Evolutionary conservation across 768 basidiomycete species (phyloP), one percentile per base, ranked within the genome.

Genomic region (Tricholoma sp.): DNA sequence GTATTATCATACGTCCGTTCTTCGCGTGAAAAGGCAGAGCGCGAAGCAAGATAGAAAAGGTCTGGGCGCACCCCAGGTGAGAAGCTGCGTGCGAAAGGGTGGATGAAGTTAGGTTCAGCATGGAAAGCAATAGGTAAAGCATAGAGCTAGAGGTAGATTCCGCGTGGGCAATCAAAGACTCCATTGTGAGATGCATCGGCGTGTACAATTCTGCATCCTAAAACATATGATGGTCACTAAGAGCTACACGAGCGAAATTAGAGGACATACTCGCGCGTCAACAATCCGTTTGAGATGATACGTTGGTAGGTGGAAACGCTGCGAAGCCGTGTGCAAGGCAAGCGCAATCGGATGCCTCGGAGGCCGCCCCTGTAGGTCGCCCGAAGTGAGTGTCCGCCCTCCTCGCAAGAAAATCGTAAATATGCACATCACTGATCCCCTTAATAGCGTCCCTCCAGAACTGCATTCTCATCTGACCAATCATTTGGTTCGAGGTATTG

Each of bases 391-490:
- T 6, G 28, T 42, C 32, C 32, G 32, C 10, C 52, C 44, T n/a
- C 34, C 11, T 42, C 32, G 37, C 33, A 8, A 45, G 11, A 28
- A 55, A 18, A 13, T 34, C 6, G 55, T 15, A 36, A 33, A 15
- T 32, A 68, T 78, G 67, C 64, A 88, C 91, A 65, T 86, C 80
- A 63, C 74, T 74, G 18, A 91, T 81, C 48, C 72, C 79, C 63
- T 85, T 88, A 28, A 93, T 65, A 11, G 88, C 84, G 65, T 94
- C 90, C 62, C 83, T 81, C 91, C 91, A 94, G 67, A 93, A 94
- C 66, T 92, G 86, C 75, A 91, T 81, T 60, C 89, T 79, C 80
- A 92, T 89, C 67, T 84, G 82, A n/a, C 90, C 91, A 55, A 94
- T 83, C 37, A 80, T 75, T 34, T 81, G 66, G 57, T 86, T 88